Conservation (phyloP, 371 early-diverging fungal species). For the Mucor ambiguus region DNA sequence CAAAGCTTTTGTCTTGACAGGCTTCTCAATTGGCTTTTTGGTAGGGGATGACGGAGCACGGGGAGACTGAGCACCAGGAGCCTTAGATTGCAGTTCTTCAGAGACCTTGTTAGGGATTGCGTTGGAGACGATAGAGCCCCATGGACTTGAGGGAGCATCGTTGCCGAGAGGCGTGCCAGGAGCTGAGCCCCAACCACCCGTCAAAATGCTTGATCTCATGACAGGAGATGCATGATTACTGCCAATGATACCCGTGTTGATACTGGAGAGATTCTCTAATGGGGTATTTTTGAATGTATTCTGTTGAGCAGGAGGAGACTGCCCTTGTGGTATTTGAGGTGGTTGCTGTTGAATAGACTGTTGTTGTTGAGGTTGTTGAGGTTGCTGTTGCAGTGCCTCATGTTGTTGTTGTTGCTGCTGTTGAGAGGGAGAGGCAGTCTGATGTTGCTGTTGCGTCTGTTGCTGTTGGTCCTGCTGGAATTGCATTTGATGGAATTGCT, state of each 20-base stretch:
- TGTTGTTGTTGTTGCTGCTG: slow-evolving; percentile 27
- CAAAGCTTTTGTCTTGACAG: slow-evolving; percentile 18
- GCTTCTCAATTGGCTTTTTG: slow-evolving; percentile 21
- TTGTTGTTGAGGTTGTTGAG: slow-evolving; percentile 11
- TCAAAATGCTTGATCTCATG: slow-evolving; percentile 24
- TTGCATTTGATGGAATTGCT: slow-evolving; percentile 50
- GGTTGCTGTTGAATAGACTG: slow-evolving; percentile 17
- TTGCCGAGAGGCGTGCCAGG: slow-evolving; percentile 47
- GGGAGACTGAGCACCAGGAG: slow-evolving; percentile 37
- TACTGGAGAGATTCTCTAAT: slow-evolving; percentile 10
- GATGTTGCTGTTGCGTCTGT: slow-evolving; percentile 38
- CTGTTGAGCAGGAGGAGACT: slow-evolving; percentile 20
- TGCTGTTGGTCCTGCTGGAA: slow-evolving; percentile 58
- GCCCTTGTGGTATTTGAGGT: slow-evolving; percentile 19
- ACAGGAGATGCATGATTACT: slow-evolving; percentile 35
- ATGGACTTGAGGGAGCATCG: slow-evolving; percentile 38
- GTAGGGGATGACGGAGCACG: slow-evolving; percentile 32
- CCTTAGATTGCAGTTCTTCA: slow-evolving; percentile 35
- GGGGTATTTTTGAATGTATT: slow-evolving; percentile 19
- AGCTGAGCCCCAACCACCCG: slow-evolving; percentile 40
- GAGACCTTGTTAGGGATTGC: slow-evolving; percentile 33
- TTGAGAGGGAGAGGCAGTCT: neutral
- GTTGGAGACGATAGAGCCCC: slow-evolving; percentile 37
- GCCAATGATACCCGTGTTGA: slow-evolving; percentile 1
- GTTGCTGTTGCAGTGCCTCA: slow-evolving; percentile 22